phyloP scores from a whole-genome alignment of 257 asterid genomes.

The Lycium barbarum region DNA sequence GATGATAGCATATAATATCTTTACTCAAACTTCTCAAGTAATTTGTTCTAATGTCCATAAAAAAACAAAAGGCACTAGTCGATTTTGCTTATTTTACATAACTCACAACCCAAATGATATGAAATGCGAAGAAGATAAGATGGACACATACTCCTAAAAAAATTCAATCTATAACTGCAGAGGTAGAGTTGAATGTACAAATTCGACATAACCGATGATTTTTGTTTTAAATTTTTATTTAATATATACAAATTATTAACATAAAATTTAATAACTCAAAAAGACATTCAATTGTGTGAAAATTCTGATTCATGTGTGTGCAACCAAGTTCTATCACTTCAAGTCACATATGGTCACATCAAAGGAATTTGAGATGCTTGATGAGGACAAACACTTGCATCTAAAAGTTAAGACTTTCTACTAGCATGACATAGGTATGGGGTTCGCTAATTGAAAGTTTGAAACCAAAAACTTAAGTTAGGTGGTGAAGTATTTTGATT shows the following conservation, averaged over 20 bases:
- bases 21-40: not conserved
- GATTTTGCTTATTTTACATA: not conserved
- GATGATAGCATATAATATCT: not conserved
- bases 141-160: not conserved
- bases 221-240: too few relatives aligned
- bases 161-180: too few relatives aligned
- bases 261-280: too few relatives aligned
- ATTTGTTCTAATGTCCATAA: not conserved
- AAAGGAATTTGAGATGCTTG: not conserved
- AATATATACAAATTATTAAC: too few relatives aligned
- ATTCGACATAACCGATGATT: too few relatives aligned
- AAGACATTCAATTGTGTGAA: constrained; percentile 22
- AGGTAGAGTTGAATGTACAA: too few relatives aligned
- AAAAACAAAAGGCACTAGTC: not conserved
- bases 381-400: not conserved
- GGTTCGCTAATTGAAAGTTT: not conserved
- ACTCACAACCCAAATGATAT: not conserved
- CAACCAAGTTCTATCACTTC: not conserved
- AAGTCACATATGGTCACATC: not conserved
- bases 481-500: constrained; percentile 22
- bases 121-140: not conserved
- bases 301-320: not conserved
- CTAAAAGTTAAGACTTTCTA: not conserved
- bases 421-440: not conserved
- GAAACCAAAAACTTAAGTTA: constrained; percentile 1